phyloP scores from a whole-genome alignment of 805 yeast species.

The Diddensiella caesifluorescens region DNA sequence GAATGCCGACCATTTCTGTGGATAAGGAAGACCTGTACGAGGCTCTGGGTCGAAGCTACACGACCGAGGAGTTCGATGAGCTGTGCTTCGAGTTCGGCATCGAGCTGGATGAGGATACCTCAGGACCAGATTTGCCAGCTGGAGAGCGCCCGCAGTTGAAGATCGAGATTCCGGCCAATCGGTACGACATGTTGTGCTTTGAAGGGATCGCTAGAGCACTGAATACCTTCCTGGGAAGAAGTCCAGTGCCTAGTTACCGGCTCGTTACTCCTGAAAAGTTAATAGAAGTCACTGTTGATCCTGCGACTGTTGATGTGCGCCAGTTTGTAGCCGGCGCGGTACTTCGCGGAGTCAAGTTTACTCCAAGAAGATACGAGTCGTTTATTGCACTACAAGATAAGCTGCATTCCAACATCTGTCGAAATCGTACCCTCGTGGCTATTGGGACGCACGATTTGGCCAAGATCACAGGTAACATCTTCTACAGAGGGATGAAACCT shows the following conservation, averaged over 20 bases:
- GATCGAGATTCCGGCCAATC: constrained; percentile 96
- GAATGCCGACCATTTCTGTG: constrained; percentile 95
- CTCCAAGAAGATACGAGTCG: constrained; percentile 82
- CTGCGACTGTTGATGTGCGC: constrained; percentile 68
- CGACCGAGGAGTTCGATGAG: constrained; percentile 93
- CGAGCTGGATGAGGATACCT: constrained; percentile 96
- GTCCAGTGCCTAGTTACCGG: constrained; percentile 58
- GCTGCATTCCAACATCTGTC: constrained; percentile 89
- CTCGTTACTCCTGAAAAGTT: constrained; percentile 58
- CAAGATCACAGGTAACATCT: constrained; percentile 61
- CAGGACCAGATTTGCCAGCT: constrained; percentile 74
- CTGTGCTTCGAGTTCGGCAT: constrained; percentile 96
- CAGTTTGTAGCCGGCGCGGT: constrained; percentile 96
- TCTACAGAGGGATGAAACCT: constrained; percentile 81
- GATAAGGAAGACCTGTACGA: constrained; percentile 89
- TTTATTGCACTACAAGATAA: constrained; percentile 96
- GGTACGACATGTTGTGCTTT: constrained; percentile 95
- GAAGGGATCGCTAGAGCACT: constrained; percentile 97
- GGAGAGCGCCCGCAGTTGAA: constrained; percentile 97
- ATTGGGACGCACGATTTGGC: constrained; percentile 97
- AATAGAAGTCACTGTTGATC: constrained; percentile 62
- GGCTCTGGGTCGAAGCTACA: constrained; percentile 53
- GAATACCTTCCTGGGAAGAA: constrained; percentile 78
- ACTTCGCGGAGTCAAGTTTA: constrained; percentile 75
- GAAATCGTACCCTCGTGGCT: constrained; percentile 95